Evolutionary conservation across 192 early-diverging fungal species (phyloP).

Genomic region (Coemansia sp.): DNA sequence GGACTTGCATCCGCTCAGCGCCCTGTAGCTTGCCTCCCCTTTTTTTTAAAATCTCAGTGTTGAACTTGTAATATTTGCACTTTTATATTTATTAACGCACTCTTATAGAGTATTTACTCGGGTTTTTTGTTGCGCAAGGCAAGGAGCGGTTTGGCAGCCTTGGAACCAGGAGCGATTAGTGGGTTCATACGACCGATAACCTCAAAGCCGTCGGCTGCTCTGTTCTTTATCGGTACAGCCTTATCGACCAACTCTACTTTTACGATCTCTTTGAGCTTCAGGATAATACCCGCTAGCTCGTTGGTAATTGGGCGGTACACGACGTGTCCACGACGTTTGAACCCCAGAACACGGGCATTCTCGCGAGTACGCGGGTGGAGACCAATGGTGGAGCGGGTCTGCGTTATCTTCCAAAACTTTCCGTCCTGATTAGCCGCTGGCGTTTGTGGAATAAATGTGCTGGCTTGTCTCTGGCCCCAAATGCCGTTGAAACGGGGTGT

Average conservation of each 20-base stretch:
- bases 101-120: conserved; percentile 6
- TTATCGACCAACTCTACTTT: conserved; percentile 57
- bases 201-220: conserved; percentile 42
- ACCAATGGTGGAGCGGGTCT: conserved; percentile 64
- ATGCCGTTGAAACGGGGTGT: neutral
- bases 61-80: conserved; percentile 8
- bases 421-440: conserved; percentile 18
- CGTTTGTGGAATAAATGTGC: conserved; percentile 1
- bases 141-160: conserved; percentile 51
- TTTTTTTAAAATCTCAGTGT: neutral
- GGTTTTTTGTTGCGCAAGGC: conserved; percentile 26
- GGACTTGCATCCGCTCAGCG: conserved; percentile 18
- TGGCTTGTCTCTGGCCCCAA: conserved; percentile 11
- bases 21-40: neutral
- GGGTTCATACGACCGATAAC: conserved; percentile 54
- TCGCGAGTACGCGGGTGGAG: conserved; percentile 58
- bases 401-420: conserved; percentile 64
- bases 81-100: conserved; percentile 13
- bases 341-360: conserved; percentile 59
- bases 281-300: conserved; percentile 62
- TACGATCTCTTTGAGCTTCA: conserved; percentile 69
- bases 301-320: conserved; percentile 61
- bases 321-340: conserved; percentile 61
- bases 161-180: conserved; percentile 46
- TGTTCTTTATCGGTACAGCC: conserved; percentile 26